phyloP scores from a whole-genome alignment of 805 yeast genomes.

The Isabelozyma heimii region DNA sequence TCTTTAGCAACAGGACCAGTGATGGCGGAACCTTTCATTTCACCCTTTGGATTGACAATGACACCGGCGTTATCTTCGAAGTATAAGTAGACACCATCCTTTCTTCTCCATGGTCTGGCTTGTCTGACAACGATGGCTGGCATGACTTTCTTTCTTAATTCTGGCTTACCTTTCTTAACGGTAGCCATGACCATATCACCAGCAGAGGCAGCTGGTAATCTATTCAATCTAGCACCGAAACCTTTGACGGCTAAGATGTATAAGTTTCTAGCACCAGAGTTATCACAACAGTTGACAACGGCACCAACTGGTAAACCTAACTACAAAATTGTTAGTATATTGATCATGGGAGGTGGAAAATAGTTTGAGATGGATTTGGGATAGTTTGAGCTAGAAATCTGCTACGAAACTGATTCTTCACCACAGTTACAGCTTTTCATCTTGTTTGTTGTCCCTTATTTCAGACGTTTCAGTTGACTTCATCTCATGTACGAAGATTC shows the following conservation, averaged over 20 bases:
- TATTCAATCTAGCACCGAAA: slow-evolving; percentile 98
- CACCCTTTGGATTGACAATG: slow-evolving; percentile 99
- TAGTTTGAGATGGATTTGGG: not conserved
- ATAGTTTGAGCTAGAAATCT: too few species aligned
- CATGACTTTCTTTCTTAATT: slow-evolving; percentile 99
- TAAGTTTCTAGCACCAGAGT: slow-evolving; percentile 99
- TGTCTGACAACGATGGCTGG: slow-evolving; percentile 99
- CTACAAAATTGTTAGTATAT: slow-evolving; percentile 44
- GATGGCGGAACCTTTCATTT: slow-evolving; percentile 99
- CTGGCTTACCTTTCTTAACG: slow-evolving; percentile 99
- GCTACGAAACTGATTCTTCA: too few species aligned
- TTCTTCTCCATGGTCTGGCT: slow-evolving; percentile 99
- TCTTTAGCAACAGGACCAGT: slow-evolving; percentile 99
- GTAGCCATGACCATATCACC: slow-evolving; percentile 99
- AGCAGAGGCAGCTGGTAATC: slow-evolving; percentile 99
- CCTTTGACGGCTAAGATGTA: slow-evolving; percentile 99
- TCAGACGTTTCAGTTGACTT: not conserved
- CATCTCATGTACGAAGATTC: not conserved
- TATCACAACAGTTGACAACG: slow-evolving; percentile 99
- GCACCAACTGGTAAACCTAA: slow-evolving; percentile 99
- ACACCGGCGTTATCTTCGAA: slow-evolving; percentile 99
- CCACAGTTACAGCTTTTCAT: too few species aligned
- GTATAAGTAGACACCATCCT: slow-evolving; percentile 99
- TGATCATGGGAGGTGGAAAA: not conserved
- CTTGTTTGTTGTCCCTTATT: too few species aligned